Evolutionary conservation across 164 flowering plant species (phyloP), one percentile per base, ranked within the genome.

Genomic region (Magnolia sinica): DNA sequence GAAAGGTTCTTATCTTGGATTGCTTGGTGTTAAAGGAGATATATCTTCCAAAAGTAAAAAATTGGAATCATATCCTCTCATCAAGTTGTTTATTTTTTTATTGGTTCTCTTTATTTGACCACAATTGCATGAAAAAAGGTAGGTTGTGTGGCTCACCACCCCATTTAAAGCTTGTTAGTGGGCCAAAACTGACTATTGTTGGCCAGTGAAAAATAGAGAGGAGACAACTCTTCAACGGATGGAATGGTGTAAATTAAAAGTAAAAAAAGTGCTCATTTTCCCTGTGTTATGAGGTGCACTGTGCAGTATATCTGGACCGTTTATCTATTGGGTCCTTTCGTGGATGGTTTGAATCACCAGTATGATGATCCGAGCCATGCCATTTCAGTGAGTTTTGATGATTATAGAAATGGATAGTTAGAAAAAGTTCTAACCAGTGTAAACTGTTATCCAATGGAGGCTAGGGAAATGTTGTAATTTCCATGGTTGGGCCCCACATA

Each of bases 31-130:
- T 50, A 58, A 76, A 63, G 74, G 74, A 50, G 70, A 16, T 27
- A 64, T 19, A 18, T 23, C 8, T 16, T 19, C 68, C 3, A 45
- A 64, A 65, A 67, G 72, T 31, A 16, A 65, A 20, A 52, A 63
- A 69, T 27, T 50, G 76, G 83, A 78, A 80, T 78, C 81, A 76
- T 74, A 78, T 77, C 81, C 75, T 73, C n/a, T 24, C 31, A 55
- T 24, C 80, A 76, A 80, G 77, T 75, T 80, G 81, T 61, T 50
- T 45, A 50, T 18, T 67, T 65, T 55, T 55, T 55, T 55, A 50
- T 66, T 50, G 71, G 75, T 51, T 51, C 31, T 20, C 37, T 74
- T 72, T 72, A 71, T 76, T 79, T 74, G 84, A 79, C 78, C 76
- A 78, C 71, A 58, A 63, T n/a, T 18, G 24, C n/a, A 13, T n/a